Evolutionary conservation across 2,329 filamentous ascomycete species (phyloP).

Genomic region (Neofusicoccum kwambonambiense): DNA sequence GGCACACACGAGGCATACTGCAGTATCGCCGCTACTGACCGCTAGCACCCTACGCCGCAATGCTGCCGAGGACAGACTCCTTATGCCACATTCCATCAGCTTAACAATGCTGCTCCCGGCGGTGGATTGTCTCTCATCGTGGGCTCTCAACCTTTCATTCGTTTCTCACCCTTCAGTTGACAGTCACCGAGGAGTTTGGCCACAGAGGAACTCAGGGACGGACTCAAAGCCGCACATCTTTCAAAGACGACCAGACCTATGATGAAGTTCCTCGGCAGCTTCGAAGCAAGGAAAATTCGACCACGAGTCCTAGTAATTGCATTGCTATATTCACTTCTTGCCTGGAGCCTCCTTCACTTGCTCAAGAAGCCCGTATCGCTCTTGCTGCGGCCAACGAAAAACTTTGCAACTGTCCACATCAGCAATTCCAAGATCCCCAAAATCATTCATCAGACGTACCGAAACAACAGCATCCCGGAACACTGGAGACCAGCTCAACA

Average conservation of each 20-base stretch:
- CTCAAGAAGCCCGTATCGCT: not conserved
- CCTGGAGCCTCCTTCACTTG: not conserved
- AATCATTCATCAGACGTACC: slow-evolving; percentile 76
- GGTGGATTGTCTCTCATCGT: too few relatives aligned
- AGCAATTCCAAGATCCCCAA: slow-evolving; percentile 56
- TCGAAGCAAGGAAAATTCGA: not conserved
- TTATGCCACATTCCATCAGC: too few relatives aligned
- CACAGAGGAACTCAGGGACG: too few relatives aligned
- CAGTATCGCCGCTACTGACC: too few relatives aligned
- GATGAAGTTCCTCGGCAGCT: not conserved
- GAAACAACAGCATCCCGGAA: slow-evolving; percentile 65
- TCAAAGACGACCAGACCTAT: not conserved
- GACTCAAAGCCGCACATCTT: not conserved
- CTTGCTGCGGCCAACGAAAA: not conserved
- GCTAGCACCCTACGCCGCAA: too few relatives aligned
- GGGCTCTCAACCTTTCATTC: too few relatives aligned
- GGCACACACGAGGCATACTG: too few relatives aligned
- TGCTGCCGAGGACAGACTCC: too few relatives aligned
- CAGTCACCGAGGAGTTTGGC: too few relatives aligned
- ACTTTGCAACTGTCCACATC: not conserved
- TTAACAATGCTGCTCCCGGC: too few relatives aligned
- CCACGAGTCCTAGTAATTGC: not conserved
- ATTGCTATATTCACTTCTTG: not conserved
- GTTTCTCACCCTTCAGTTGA: too few relatives aligned
- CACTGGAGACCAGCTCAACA: slow-evolving; percentile 65